A percentile compares a stretch with the other conserved stretches of the same genome.
phyloP scores from a whole-genome alignment of 352 stramenopile genomes.

The Globisporangium carolinianum region DNA sequence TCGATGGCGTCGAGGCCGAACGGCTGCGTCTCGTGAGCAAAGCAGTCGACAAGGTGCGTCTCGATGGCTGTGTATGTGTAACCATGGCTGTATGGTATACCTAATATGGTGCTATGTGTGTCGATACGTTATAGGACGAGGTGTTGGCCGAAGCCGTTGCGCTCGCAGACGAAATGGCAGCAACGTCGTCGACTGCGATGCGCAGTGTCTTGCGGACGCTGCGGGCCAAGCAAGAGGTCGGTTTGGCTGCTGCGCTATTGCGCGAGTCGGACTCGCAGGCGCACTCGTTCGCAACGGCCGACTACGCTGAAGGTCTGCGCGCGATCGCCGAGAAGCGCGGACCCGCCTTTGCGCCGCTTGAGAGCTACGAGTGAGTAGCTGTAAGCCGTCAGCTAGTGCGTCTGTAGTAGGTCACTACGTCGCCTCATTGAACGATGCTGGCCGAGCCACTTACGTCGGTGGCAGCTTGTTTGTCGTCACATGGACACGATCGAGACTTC shows the following conservation, averaged over 20 bases:
- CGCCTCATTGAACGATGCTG: not conserved
- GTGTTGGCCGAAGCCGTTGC: slow-evolving; percentile 41
- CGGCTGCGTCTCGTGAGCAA: slow-evolving; percentile 45
- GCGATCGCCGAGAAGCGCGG: slow-evolving; percentile 60
- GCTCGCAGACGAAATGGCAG: slow-evolving; percentile 54
- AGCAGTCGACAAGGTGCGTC: slow-evolving; percentile 23
- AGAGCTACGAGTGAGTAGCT: slow-evolving; percentile 26
- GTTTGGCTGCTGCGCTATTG: slow-evolving; percentile 54
- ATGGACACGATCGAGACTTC: no score
- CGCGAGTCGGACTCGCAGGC: slow-evolving; percentile 75
- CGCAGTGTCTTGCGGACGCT: slow-evolving; percentile 60
- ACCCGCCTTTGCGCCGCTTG: slow-evolving; percentile 44
- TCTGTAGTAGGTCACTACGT: not conserved
- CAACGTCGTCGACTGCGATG: slow-evolving; percentile 57
- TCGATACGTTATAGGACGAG: slow-evolving; percentile 14
- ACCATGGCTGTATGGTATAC: no score
- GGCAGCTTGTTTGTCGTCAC: no score
- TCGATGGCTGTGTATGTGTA: no score
- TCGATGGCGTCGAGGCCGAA: slow-evolving; percentile 58
- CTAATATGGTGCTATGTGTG: no score
- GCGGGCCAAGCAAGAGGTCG: slow-evolving; percentile 54
- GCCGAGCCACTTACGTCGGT: no score
- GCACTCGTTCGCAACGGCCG: slow-evolving; percentile 66
- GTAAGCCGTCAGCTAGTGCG: not conserved
- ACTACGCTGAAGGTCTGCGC: slow-evolving; percentile 78